These are phyloP conservation scores for Emmonsiellopsis sp. DNA, from an alignment of 2,329 filamentous ascomycete genomes.

Conservation along the genomic window DNA sequence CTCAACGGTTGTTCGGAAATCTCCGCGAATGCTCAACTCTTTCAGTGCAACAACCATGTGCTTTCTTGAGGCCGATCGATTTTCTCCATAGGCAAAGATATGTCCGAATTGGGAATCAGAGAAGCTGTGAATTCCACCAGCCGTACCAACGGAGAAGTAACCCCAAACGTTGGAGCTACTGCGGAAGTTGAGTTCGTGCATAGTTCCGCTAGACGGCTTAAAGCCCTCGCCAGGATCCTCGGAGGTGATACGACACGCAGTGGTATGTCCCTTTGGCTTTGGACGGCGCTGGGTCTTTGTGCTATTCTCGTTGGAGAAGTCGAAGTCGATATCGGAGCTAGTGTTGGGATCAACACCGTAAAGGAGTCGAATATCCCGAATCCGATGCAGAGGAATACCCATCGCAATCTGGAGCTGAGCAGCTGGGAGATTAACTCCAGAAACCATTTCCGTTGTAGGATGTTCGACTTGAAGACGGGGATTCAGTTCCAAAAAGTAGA, in stretches of 20 bases:
- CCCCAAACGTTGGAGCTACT: slow-evolving; percentile 99
- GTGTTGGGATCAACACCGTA: slow-evolving; percentile 92
- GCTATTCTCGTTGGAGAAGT: slow-evolving; percentile 82
- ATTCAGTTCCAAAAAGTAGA: slow-evolving; percentile 98
- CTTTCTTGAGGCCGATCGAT: slow-evolving; percentile 88
- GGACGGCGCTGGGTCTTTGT: slow-evolving; percentile 78
- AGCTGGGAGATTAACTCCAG: slow-evolving; percentile 90
- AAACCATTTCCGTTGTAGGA: slow-evolving; percentile 98
- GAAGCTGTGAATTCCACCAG: slow-evolving; percentile 97
- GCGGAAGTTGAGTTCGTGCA: slow-evolving; percentile 98
- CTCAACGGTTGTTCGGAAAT: slow-evolving; percentile 97
- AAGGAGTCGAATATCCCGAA: slow-evolving; percentile 89
- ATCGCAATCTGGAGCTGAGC: slow-evolving; percentile 98
- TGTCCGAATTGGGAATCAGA: slow-evolving; percentile 98
- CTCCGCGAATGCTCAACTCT: slow-evolving; percentile 97
- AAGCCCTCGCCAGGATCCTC: slow-evolving; percentile 98
- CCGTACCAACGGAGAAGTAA: slow-evolving; percentile 97
- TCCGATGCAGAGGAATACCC: slow-evolving; percentile 91
- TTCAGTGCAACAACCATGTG: slow-evolving; percentile 99
- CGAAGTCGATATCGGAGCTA: slow-evolving; percentile 83
- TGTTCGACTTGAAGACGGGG: slow-evolving; percentile 99
- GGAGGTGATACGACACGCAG: slow-evolving; percentile 96
- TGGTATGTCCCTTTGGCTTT: slow-evolving; percentile 91
- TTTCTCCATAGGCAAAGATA: slow-evolving; percentile 98
- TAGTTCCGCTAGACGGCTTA: slow-evolving; percentile 97